Evolutionary conservation across 208 protist species (phyloP), one percentile per base, ranked within the genome.

Genomic region (Lotmaria passim): DNA sequence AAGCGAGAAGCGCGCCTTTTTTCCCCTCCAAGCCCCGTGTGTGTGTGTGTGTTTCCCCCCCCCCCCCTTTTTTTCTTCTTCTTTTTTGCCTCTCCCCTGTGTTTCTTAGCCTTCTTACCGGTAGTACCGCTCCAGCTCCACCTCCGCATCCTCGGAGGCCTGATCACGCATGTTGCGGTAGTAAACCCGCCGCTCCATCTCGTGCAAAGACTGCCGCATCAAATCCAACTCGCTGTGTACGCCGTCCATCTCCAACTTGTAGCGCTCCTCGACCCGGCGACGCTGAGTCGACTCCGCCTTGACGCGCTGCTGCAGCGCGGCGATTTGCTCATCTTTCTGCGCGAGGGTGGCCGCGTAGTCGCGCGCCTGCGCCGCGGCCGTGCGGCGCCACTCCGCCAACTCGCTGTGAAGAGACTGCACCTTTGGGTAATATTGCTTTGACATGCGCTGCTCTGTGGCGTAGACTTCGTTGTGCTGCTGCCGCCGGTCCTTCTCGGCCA

Each of bases 111-210:
- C 17, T 73, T 53, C 8, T 52, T 12, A 65, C 31, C 51, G 53
- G 26, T 75, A 88, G 53, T 78, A 61, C 7, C 68, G 63, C 38
- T 75, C 69, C 56, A 86, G 47, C 53, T 69, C 52, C 17, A 44
- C 17, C 66, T 72, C 50, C 33, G 48, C 70, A 28, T 44, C 56
- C 23, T 61, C 75, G 0, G 73, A 56, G 2, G 58, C 63, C 33
- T 71, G 67, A 38, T 75, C 76, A 5, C 77, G 67, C 15, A 62
- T 65, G 7, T 78, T 58, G 14, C 81, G 73, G 73, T 83, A 93
- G 64, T 87, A 93, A 59, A 93, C 76, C 21, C 75, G 67, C 61
- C 89, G 90, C 75, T 95, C 85, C 81, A 95, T 83, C 36, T 81
- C 73, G 48, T 87, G 86, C 55, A 95, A 58, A 11, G 82, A 77